Evolutionary conservation across 495 filamentous ascomycete species (phyloP).

Genomic region (Penicillium cosmopolitanum): DNA sequence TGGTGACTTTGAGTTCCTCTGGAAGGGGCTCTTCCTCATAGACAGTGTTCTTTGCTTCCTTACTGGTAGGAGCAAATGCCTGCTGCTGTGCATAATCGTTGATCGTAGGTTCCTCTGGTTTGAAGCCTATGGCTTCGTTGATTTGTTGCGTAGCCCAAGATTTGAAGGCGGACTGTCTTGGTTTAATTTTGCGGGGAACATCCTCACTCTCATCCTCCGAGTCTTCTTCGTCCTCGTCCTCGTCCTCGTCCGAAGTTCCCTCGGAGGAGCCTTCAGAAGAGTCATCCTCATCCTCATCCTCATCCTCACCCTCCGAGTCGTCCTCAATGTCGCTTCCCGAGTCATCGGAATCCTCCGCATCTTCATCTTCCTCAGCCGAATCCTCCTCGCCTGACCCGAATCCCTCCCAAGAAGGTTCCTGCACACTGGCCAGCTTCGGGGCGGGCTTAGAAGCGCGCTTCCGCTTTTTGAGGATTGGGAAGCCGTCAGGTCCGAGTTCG

Average conservation of each 20-base stretch:
- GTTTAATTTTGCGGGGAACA: constrained; percentile 42
- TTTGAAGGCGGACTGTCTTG: constrained; percentile 79
- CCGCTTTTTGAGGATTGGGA: constrained; percentile 77
- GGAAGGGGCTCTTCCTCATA: constrained; percentile 77
- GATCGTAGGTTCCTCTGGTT: constrained; percentile 44
- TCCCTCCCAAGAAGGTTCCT: constrained; percentile 63
- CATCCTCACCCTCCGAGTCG: constrained; percentile 23
- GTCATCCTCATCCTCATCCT: constrained; percentile 19
- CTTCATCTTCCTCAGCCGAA: constrained; percentile 24
- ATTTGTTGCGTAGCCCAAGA: constrained; percentile 86
- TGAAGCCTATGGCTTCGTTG: constrained; percentile 72
- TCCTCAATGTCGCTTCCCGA: constrained; percentile 22
- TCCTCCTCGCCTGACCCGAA: constrained; percentile 55
- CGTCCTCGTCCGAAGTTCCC: constrained; percentile 25
- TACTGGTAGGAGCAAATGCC: constrained; percentile 31
- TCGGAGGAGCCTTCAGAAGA: constrained; percentile 29
- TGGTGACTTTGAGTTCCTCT: constrained; percentile 67
- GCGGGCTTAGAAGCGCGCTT: constrained; percentile 43
- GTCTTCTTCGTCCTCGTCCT: constrained; percentile 21
- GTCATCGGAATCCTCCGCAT: constrained; percentile 17
- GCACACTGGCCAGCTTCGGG: constrained; percentile 32
- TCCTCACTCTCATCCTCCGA: constrained; percentile 41
- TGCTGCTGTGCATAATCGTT: constrained; percentile 30
- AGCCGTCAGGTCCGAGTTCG: constrained; percentile 74
- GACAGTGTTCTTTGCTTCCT: constrained; percentile 44